Evolutionary conservation across 2,329 filamentous ascomycete species (phyloP), one percentile per base, ranked within the genome.

Genomic region (Basipetospora chlamydospora): DNA sequence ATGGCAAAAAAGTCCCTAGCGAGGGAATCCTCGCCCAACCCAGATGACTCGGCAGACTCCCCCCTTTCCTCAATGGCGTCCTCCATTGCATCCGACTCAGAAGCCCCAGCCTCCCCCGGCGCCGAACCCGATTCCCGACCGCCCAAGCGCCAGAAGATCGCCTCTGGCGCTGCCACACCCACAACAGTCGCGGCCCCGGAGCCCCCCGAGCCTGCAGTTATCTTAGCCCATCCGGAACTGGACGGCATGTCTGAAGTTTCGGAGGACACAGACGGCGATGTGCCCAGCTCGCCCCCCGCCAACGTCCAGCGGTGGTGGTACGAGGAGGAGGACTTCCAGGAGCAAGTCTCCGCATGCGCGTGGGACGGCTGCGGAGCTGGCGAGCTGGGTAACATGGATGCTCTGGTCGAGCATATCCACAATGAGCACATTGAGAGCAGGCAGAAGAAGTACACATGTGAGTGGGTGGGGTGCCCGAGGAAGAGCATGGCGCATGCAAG

Each of bases 401-500:
- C 65, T 44, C 59, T 90, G 29, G 82, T 90, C 28, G 73, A 82
- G 47, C 82, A 90, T 51, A 82, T 90, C 41, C 88, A 96, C 58
- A 80, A 86, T 50, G 84, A 88, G 40, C 90, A 98, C 58, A 94
- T 96, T 50, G 85, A 90, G 52, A 84, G 78, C 42, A 75, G 87
- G 38, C 83, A 90, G 61, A 94, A 93, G 61, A 94, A 90, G 57
- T 96, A 96, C 55, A 86, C 84, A n/a, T 98, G 90, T 59, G 88
- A 96, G 59, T 98, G 90, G 90, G 75, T 73, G 41, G 88, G 88
- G 46, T 98, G 90, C 55, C 70, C 68, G 37, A 66, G 87, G 42
- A 96, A 94, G 61, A 85, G 86, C 41, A 76, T 90, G 58, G 77
- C 84, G 13, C 90, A 98, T 59, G 88, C 88, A 1, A 94, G 86